A percentile compares a stretch with the other conserved stretches of the same genome.
Conservation (phyloP, 2,329 filamentous ascomycete genomes). For the Magnaporthiopsis poae region DNA sequence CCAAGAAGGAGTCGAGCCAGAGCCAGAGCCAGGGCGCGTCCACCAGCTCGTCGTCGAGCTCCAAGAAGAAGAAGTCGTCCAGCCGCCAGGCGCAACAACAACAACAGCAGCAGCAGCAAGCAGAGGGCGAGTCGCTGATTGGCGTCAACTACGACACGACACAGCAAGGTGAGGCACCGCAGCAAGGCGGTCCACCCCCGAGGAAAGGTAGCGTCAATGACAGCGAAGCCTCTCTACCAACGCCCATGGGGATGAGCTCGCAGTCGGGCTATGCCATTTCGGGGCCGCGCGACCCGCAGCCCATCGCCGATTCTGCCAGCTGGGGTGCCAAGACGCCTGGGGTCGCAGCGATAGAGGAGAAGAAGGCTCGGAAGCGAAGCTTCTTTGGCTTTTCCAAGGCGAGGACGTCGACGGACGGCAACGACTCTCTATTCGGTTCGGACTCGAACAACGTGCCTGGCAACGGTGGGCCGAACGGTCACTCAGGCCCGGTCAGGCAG, state of each 20-base stretch:
- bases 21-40: conserved; percentile 1
- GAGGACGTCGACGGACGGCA: conserved; percentile 47
- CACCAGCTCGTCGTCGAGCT: conserved; percentile 4
- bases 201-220: not conserved
- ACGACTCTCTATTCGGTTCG: conserved; percentile 45
- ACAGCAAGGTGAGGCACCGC: conserved; percentile 43
- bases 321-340: conserved; percentile 71
- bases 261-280: conserved; percentile 57
- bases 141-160: conserved; percentile 50
- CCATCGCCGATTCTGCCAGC: conserved; percentile 70
- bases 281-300: conserved; percentile 69
- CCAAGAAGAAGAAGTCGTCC: conserved; percentile 33
- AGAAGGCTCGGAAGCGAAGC: conserved; percentile 70
- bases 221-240: conserved; percentile 22
- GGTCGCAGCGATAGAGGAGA: conserved; percentile 50
- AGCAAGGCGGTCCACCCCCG: conserved; percentile 39
- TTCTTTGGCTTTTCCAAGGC: conserved; percentile 57
- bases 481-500: conserved; percentile 46
- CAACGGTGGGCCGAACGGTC: conserved; percentile 28
- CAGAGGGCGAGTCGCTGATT: conserved; percentile 37
- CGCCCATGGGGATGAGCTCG: conserved; percentile 29
- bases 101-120: conserved; percentile 11
- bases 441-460: conserved; percentile 29
- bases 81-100: conserved; percentile 22
- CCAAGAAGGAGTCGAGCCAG: conserved; percentile 20